phyloP scores from a whole-genome alignment of 176 grass and related monocot species.

The Musa acuminata region DNA sequence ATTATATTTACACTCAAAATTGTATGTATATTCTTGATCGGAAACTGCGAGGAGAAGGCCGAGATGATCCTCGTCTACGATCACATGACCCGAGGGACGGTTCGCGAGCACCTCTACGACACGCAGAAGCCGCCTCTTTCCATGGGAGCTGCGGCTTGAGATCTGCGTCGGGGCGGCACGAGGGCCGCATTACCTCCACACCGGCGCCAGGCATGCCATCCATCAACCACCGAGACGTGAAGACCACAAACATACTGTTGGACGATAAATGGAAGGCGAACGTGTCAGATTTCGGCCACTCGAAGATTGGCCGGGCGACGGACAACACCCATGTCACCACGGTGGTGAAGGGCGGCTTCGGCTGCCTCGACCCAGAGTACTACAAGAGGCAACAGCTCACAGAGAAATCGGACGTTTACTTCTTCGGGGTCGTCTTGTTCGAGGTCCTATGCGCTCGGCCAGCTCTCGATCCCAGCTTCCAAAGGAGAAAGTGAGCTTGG shows the following conservation, averaged over 20 bases:
- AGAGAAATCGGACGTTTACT: slow-evolving; percentile 94
- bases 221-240: slow-evolving; percentile 93
- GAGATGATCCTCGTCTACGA: slow-evolving; percentile 92
- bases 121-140: slow-evolving; percentile 81
- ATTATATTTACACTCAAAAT: too few relatives aligned
- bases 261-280: slow-evolving; percentile 95
- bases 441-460: slow-evolving; percentile 89
- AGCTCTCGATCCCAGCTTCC: slow-evolving; percentile 62
- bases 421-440: slow-evolving; percentile 83
- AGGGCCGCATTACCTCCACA: slow-evolving; percentile 88
- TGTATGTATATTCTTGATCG: slow-evolving; percentile 31
- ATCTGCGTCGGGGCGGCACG: slow-evolving; percentile 84
- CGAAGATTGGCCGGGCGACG: slow-evolving; percentile 71
- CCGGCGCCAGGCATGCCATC: slow-evolving; percentile 86
- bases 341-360: slow-evolving; percentile 94
- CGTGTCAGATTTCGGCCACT: slow-evolving; percentile 93
- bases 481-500: slow-evolving; percentile 95
- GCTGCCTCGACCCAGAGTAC: slow-evolving; percentile 83
- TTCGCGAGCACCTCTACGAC: slow-evolving; percentile 89
- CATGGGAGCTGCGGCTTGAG: slow-evolving; percentile 76
- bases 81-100: slow-evolving; percentile 84
- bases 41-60: slow-evolving; percentile 78
- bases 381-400: slow-evolving; percentile 87
- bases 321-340: slow-evolving; percentile 96
- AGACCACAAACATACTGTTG: slow-evolving; percentile 89